Evolutionary conservation across 768 basidiomycete genomes (phyloP).

Genomic region (Multifurca ochricompacta): DNA sequence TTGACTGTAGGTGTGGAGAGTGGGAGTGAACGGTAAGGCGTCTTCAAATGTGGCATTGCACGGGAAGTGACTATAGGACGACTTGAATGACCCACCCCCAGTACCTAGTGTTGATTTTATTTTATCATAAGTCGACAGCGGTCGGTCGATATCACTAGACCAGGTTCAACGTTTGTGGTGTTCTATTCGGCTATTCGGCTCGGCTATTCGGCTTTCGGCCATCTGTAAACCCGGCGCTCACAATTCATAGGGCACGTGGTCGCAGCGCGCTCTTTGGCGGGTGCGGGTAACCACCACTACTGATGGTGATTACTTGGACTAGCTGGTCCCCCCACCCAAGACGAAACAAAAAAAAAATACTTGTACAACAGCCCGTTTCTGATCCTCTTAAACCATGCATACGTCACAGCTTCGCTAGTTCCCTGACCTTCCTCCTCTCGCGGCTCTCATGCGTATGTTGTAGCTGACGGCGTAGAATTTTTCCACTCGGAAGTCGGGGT

Average conservation of each 20-base stretch:
- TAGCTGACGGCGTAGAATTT: conserved; percentile 54
- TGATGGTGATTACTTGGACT: too few species aligned
- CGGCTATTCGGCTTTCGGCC: background rate
- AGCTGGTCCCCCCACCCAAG: too few species aligned
- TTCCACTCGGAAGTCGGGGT: conserved; percentile 67
- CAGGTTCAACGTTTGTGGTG: background rate
- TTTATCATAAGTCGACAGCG: too few species aligned
- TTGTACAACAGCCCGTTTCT: background rate
- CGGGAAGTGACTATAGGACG: background rate
- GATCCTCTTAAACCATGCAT: background rate
- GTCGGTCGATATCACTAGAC: too few species aligned
- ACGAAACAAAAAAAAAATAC: too few species aligned
- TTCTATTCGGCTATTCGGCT: too few species aligned
- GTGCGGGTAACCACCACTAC: too few species aligned
- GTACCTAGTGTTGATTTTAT: too few species aligned
- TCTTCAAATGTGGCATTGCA: conserved; percentile 1
- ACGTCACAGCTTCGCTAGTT: background rate
- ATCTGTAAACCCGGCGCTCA: too few species aligned
- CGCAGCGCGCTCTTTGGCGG: too few species aligned
- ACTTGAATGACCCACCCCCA: too few species aligned
- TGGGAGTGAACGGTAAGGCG: background rate
- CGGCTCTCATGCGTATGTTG: conserved; percentile 33
- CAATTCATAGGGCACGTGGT: too few species aligned
- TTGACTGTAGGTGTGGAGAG: conserved; percentile 9
- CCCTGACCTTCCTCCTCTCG: background rate